Evolutionary conservation across 176 grass and related monocot genomes (phyloP).

Genomic region (Cenchrus fungigraminus): DNA sequence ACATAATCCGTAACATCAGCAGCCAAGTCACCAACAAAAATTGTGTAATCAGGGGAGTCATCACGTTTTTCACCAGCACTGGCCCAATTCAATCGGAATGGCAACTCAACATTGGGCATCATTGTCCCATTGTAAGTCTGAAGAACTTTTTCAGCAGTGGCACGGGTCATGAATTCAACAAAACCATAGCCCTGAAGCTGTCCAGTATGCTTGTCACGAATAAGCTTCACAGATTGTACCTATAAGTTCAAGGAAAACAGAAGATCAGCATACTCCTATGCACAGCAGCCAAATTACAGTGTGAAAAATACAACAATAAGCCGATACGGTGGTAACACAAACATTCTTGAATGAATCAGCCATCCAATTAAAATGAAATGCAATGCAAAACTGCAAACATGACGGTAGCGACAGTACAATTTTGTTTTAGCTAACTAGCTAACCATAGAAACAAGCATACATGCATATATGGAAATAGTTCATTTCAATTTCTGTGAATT

Average conservation of each 20-base stretch:
- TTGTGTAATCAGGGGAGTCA: conserved; percentile 78
- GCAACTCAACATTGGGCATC: conserved; percentile 76
- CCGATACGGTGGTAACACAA: not conserved
- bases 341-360: not conserved
- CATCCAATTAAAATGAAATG: not conserved
- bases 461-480: not conserved
- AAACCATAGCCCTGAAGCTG: conserved; percentile 89
- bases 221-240: conserved; percentile 77
- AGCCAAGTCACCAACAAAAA: conserved; percentile 89
- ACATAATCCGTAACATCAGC: conserved; percentile 87
- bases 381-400: not conserved
- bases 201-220: conserved; percentile 72
- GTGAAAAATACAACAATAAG: not conserved
- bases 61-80: conserved; percentile 81
- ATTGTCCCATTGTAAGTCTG: conserved; percentile 79
- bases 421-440: not conserved
- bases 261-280: not conserved
- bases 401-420: not conserved
- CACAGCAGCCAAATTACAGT: not conserved
- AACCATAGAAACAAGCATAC: not conserved
- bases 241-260: conserved; percentile 10
- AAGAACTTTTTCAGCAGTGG: conserved; percentile 69
- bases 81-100: conserved; percentile 86
- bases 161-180: conserved; percentile 65
- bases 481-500: not conserved